Evolutionary conservation across 768 basidiomycete genomes (phyloP), one percentile per base, ranked within the genome.

Genomic region (Lactifluus piperatus): DNA sequence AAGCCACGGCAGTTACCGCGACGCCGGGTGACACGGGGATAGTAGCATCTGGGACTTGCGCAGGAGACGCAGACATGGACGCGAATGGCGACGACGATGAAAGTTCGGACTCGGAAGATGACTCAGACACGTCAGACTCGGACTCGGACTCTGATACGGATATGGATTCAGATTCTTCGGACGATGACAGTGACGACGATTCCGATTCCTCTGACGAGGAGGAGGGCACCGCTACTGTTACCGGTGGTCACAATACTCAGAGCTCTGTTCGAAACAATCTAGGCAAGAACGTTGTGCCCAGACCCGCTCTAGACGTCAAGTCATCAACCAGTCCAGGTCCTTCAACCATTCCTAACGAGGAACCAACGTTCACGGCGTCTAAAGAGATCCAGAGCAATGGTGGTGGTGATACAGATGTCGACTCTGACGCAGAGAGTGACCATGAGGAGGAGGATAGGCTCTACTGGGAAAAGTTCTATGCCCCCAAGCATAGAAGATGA

Each of bases 161-260:
- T 18, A 24, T 29, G 48, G 48, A 51, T 6, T 44, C 26, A 4
- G 49, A 51, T 5, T 57, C 56, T 57, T 56, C 41, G n/a, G 55
- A 49, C 5, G 51, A 58, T 22, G 51, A 55, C 8, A 8, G 8
- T 8, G 30, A 30, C 30, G 30, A 30, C 34, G 54, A 61, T 41
- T 52, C 60, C 9, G 55, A 51, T 36, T 51, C 27, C 13, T 30
- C 36, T 24, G 60, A 51, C 8, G 54, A 51, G 16, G 49, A 41
- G 10, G 39, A 36, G 4, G 20, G 20, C 30, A 13, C 43, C 11
- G 43, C 22, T 5, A 14, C 47, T 11, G 22, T 18, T 13, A 22
- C 41, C 16, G 41, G 41, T 22, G 27, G 27, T 27, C 7, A 14
- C 27, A 3, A 47, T 10, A 9, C 27, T 5, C 26, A 47, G 46